Evolutionary conservation across 306 rosid genomes (phyloP), one percentile per base, ranked within the genome.

Genomic region (Pterocarpus santalinus): DNA sequence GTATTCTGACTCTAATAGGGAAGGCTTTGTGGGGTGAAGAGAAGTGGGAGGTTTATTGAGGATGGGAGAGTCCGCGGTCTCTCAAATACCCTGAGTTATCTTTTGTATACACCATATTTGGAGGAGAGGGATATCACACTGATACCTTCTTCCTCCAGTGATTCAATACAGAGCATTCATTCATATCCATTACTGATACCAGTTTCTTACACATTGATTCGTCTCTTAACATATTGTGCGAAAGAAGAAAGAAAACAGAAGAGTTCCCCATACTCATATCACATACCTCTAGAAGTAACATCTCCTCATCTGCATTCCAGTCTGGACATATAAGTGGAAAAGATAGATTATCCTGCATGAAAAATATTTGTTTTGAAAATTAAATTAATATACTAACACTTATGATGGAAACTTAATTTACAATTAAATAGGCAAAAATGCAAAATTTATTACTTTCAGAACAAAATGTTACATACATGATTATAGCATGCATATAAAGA

Each of bases 221-320:
- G 75, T 13, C 56, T 83, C 32, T 62, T 43, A 68, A 41, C 61
- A 69, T 75, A 28, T 69, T 63, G 28, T 41, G 33, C 8, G 43
- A 52, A 51, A 60, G 32, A 7, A 33, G 34, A 52, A 69, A 39
- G 4, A 63, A 77, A 67, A 77, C 2, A 72, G 16, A 22, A 22
- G 65, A 75, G 66, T 65, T 85, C 69, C 64, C 47, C 13, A 1
- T 36, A 56, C 65, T 85, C 70, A 73, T 73, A 77, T 16, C 76
- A 33, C 71, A 66, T 76, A 92, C 97, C 94, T 94, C 97, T 46
- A 94, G 79, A 80, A 92, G 94, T 80, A 92, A 75, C 78, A 89
- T 91, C 88, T 92, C 98, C 77, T 92, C 98, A 75, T 92, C 98
- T 38, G 90, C 91, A 85, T 90, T 92, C 98, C 98, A 94, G 49